Percentiles rank a stretch among this genome's conserved stretches.
Evolutionary conservation across 2,329 filamentous ascomycete species (phyloP).

Genomic region (Ceratocystis colombiana): DNA sequence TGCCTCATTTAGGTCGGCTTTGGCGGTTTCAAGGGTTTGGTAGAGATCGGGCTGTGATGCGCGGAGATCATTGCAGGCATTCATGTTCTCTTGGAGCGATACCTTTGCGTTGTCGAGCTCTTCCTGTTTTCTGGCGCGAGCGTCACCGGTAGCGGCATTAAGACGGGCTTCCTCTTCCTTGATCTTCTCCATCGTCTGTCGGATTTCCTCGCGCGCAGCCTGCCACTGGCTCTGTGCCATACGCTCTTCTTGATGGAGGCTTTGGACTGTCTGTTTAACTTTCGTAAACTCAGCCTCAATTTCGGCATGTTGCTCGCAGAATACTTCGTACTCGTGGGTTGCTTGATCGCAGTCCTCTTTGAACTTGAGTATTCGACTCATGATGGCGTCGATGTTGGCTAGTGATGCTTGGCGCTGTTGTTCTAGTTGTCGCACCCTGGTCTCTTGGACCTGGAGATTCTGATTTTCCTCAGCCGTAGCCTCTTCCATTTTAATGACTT

Average conservation of each 20-base stretch:
- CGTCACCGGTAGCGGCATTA: constrained; percentile 58
- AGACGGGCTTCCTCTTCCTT: constrained; percentile 51
- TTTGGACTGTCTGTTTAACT: constrained; percentile 39
- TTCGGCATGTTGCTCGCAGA: constrained; percentile 35
- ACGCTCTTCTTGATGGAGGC: constrained; percentile 54
- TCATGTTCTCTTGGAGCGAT: constrained; percentile 8
- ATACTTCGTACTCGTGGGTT: constrained; percentile 30
- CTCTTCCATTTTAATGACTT: constrained; percentile 67
- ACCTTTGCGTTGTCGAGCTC: constrained; percentile 33
- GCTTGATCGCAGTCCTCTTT: constrained; percentile 30
- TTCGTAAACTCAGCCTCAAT: constrained; percentile 27
- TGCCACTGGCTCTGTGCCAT: constrained; percentile 42
- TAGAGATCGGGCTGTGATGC: constrained; percentile 8
- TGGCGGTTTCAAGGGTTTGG: constrained; percentile 18
- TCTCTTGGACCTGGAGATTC: background rate
- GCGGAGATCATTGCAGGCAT: background rate
- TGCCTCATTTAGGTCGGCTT: constrained; percentile 28
- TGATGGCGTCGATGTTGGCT: constrained; percentile 9
- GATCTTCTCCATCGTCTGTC: constrained; percentile 41
- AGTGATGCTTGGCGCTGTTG: background rate
- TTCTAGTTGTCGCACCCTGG: constrained; percentile 5
- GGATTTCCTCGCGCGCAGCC: constrained; percentile 40
- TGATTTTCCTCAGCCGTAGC: constrained; percentile 25
- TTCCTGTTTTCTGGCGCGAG: constrained; percentile 52
- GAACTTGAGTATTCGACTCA: constrained; percentile 26